A percentile compares a stretch with the other conserved stretches of the same genome.
Conservation (phyloP, 768 basidiomycete genomes). For the Tulasnella sp. region DNA sequence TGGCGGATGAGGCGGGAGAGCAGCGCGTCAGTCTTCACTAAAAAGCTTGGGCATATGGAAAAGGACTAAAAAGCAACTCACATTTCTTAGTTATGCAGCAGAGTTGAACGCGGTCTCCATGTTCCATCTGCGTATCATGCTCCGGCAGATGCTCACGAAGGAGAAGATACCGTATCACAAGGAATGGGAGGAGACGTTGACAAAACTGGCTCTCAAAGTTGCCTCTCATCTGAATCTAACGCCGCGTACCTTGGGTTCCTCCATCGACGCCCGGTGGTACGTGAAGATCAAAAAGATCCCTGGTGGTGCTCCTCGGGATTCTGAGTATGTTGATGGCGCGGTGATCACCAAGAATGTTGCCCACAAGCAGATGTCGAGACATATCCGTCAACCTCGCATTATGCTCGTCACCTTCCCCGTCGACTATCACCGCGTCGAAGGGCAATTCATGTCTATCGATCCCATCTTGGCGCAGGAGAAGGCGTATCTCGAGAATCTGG, state of each 20-base stretch:
- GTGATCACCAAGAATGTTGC: conserved; percentile 98
- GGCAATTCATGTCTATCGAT: conserved; percentile 86
- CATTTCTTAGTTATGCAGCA: conserved; percentile 52
- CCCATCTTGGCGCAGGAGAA: conserved; percentile 87
- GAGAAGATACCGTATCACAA: conserved; percentile 70
- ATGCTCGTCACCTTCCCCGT: conserved; percentile 94
- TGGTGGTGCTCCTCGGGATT: conserved; percentile 82
- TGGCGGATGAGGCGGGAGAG: conserved; percentile 86
- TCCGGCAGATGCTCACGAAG: conserved; percentile 77
- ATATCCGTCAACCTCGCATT: conserved; percentile 74
- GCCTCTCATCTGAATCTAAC: conserved; percentile 76
- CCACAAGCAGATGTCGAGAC: conserved; percentile 86
- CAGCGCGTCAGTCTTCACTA: conserved; percentile 54
- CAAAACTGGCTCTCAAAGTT: conserved; percentile 72
- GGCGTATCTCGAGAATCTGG: conserved; percentile 81
- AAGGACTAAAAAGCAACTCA: neutral
- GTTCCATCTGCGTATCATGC: conserved; percentile 79
- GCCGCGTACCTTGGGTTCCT: conserved; percentile 70
- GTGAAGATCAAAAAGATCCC: conserved; percentile 99
- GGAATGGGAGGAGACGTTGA: conserved; percentile 82
- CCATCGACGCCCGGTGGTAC: conserved; percentile 89
- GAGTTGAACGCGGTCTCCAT: conserved; percentile 79
- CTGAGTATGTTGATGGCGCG: conserved; percentile 92
- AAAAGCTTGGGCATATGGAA: neutral
- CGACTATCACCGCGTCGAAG: conserved; percentile 86